Evolutionary conservation across 176 grass and related monocot species (phyloP).

Genomic region (Puccinellia tenuiflora): DNA sequence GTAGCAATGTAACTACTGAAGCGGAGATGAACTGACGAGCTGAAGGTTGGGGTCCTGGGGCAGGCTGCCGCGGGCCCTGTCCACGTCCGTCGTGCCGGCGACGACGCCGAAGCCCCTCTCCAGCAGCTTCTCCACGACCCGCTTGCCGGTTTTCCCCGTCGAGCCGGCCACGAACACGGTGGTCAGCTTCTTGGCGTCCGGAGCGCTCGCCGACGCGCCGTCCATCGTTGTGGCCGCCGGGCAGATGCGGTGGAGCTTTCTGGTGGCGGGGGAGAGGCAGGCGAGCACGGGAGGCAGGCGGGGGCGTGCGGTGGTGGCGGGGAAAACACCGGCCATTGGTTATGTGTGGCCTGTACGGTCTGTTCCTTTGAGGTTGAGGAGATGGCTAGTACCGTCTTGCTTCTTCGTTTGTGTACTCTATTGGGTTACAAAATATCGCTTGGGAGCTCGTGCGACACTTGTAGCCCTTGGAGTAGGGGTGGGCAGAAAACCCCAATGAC

Average conservation of each 20-base stretch:
- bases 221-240: constrained; percentile 29
- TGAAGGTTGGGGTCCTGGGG: constrained; percentile 45
- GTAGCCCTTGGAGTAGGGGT: too few relatives aligned
- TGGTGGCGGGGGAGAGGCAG: background rate
- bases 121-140: constrained; percentile 60
- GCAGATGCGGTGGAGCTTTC: constrained; percentile 17
- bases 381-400: background rate
- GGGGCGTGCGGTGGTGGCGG: background rate
- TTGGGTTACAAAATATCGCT: too few relatives aligned
- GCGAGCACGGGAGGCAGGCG: background rate
- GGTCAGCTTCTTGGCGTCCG: constrained; percentile 31
- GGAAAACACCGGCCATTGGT: too few relatives aligned
- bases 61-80: constrained; percentile 33
- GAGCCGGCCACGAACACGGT: constrained; percentile 70
- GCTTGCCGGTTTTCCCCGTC: constrained; percentile 60
- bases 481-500: too few relatives aligned
- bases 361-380: background rate
- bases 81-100: constrained; percentile 48
- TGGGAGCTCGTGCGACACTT: too few relatives aligned
- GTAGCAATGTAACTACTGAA: background rate
- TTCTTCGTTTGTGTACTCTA: background rate
- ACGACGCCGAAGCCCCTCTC: constrained; percentile 46
- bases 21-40: constrained; percentile 44
- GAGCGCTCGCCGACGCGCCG: constrained; percentile 3
- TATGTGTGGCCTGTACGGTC: background rate